These are phyloP conservation scores for Nematodospora valgi DNA, from an alignment of 805 yeast genomes.

Conservation along the genomic window DNA sequence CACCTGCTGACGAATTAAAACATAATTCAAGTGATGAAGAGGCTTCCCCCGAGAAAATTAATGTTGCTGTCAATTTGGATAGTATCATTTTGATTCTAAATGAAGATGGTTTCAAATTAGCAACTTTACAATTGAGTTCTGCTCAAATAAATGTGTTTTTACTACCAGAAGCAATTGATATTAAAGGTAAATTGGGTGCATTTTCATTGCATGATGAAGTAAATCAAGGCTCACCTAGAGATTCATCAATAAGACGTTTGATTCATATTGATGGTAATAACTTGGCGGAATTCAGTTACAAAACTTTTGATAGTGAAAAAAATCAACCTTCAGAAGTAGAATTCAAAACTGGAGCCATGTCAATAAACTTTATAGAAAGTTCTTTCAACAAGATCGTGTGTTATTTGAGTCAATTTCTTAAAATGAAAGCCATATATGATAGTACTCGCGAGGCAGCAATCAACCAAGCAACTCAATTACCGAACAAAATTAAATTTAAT, in stretches of 20 bases:
- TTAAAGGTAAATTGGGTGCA: slow-evolving; percentile 72
- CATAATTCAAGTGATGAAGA: slow-evolving; percentile 60
- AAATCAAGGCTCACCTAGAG: slow-evolving; percentile 56
- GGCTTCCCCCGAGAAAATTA: slow-evolving; percentile 70
- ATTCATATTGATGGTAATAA: slow-evolving; percentile 79
- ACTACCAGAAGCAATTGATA: slow-evolving; percentile 74
- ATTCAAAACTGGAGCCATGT: slow-evolving; percentile 72
- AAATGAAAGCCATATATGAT: slow-evolving; percentile 88
- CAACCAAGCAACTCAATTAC: slow-evolving; percentile 68
- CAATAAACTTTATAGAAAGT: slow-evolving; percentile 75
- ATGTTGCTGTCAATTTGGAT: slow-evolving; percentile 63
- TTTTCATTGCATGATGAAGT: slow-evolving; percentile 74
- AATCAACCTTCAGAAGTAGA: slow-evolving; percentile 48
- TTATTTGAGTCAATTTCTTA: slow-evolving; percentile 69
- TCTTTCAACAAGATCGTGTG: slow-evolving; percentile 66
- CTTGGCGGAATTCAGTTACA: slow-evolving; percentile 78
- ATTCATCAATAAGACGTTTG: slow-evolving; percentile 59
- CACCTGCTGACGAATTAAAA: slow-evolving; percentile 67
- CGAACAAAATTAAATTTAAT: slow-evolving; percentile 64
- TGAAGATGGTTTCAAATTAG: slow-evolving; percentile 79
- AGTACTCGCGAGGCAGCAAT: slow-evolving; percentile 85
- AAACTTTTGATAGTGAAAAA: slow-evolving; percentile 62
- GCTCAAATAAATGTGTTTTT: slow-evolving; percentile 66
- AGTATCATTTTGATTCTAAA: slow-evolving; percentile 72
- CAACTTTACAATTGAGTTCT: slow-evolving; percentile 70